phyloP scores from a whole-genome alignment of 768 basidiomycete species.

The Coprinopsis cinerea region DNA sequence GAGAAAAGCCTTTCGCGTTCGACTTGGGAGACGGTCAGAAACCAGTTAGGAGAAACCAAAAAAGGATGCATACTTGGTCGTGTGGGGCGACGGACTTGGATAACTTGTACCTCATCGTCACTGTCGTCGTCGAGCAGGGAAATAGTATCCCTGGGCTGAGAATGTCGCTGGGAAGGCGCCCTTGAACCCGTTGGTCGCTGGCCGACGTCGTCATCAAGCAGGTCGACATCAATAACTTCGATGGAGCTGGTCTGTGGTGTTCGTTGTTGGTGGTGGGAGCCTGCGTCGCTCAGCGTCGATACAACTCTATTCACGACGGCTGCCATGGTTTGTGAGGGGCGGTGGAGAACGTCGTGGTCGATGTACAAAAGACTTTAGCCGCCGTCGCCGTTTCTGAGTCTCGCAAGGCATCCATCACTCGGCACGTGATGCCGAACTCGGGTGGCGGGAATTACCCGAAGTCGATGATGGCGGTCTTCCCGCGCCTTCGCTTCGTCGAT shows the following conservation, averaged over 20 bases:
- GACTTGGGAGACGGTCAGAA: no score
- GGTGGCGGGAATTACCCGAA: neutral
- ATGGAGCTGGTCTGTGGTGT: constrained; percentile 21
- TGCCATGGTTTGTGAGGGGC: constrained; percentile 21
- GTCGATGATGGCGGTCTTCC: no score
- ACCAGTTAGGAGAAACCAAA: no score
- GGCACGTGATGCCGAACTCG: constrained; percentile 9
- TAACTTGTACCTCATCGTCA: constrained; percentile 15
- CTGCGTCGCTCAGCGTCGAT: constrained; percentile 15
- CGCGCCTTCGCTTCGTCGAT: no score
- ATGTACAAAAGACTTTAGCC: constrained; percentile 13
- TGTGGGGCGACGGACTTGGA: neutral
- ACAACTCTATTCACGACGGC: constrained; percentile 24
- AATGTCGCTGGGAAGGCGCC: neutral
- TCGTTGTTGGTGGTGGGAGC: constrained; percentile 11
- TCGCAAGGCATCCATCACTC: neutral
- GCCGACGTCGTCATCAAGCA: constrained; percentile 24
- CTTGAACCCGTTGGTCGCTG: constrained; percentile 7
- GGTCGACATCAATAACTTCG: constrained; percentile 44
- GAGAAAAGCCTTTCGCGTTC: constrained; percentile 10
- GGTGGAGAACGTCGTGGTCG: constrained; percentile 22
- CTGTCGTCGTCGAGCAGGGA: constrained; percentile 33
- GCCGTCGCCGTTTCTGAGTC: no score
- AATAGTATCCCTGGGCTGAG: constrained; percentile 23
- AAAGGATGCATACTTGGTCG: no score